Evolutionary conservation across 1,284 basidiomycete genomes (phyloP), one percentile per base, ranked within the genome.

Genomic region (Termitomyces sp.): DNA sequence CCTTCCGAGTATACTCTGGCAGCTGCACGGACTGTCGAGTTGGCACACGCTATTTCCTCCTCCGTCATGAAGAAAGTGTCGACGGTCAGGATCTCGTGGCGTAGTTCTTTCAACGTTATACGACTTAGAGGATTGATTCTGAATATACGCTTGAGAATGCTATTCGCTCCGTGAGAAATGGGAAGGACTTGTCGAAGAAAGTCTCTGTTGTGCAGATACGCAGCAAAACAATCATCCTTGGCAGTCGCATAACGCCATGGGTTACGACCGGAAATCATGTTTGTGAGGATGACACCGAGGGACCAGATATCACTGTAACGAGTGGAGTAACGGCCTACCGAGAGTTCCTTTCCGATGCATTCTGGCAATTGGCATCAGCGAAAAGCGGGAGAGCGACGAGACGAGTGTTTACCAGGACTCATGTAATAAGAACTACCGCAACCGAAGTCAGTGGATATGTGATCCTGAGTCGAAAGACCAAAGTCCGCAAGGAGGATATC

Each of bases 221-320:
- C 80, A 19, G 74, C 68, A 74, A 90, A 96, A 40, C 84, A 86
- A 52, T 84, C 80, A 70, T 97, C 93, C 45, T 76, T 73, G 5
- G 78, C 71, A 45, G 77, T 82, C 3, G 95, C 93, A 62, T 81
- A 78, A 59, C 83, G 81, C 95, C 95, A 98, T 5, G 93, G 94
- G 68, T 90, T 92, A 42, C 90, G 83, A 17, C 90, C 90, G 55
- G 88, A 89, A 46, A 93, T 84, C 71, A 98, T 81, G 72, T 95
- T 97, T 63, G 89, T 81, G 51, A 95, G 78, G 59, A 86, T 80
- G 62, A 94, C 83, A 15, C 92, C 93, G 54, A 98, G 77, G 2
- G 94, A 87, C 96, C 96, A 98, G 57, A 98, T 81, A 67, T 98
- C 95, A 67, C 86, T 89, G 57, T 82, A 77, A 21, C 76, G 75